Conservation (phyloP, 768 basidiomycete species). For the Naematelia aurantialba region DNA sequence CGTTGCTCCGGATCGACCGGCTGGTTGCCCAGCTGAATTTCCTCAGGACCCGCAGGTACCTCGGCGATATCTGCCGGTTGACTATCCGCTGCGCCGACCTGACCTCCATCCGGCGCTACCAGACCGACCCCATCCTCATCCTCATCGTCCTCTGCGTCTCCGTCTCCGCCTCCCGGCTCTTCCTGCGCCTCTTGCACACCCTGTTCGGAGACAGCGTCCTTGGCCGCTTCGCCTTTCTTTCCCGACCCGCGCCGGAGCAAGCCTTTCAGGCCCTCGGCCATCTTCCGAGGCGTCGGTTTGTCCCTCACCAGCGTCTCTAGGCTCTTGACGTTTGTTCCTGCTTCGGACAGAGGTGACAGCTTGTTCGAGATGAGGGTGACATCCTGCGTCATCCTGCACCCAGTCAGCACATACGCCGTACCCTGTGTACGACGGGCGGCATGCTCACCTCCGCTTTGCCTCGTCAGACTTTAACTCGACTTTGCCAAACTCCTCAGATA, state of each 20-base stretch:
- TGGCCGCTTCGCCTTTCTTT: not conserved
- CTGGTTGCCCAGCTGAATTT: too few species aligned
- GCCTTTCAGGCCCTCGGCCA: conserved; percentile 37
- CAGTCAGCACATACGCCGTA: not conserved
- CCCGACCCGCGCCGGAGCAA: conserved; percentile 25
- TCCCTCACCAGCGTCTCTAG: conserved; percentile 81
- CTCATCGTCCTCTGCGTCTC: not conserved
- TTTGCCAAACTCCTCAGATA: conserved; percentile 78
- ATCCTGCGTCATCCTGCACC: conserved; percentile 69
- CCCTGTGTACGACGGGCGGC: not conserved
- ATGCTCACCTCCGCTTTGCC: conserved; percentile 74
- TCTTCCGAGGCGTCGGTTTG: conserved; percentile 57
- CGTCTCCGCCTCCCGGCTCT: conserved; percentile 10
- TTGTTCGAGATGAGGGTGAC: conserved; percentile 72
- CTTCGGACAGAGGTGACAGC: conserved; percentile 69
- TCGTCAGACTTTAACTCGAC: conserved; percentile 77
- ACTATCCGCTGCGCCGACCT: too few species aligned
- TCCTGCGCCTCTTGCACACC: conserved; percentile 4
- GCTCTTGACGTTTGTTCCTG: conserved; percentile 62
- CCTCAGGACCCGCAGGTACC: too few species aligned
- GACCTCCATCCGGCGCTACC: not conserved
- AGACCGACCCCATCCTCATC: not conserved
- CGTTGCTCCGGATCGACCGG: too few species aligned
- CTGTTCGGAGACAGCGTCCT: not conserved
- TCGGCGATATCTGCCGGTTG: too few species aligned